These are phyloP conservation scores for Trichaptum fuscoviolaceum DNA, from an alignment of 768 basidiomycete species.

Conservation along the genomic window DNA sequence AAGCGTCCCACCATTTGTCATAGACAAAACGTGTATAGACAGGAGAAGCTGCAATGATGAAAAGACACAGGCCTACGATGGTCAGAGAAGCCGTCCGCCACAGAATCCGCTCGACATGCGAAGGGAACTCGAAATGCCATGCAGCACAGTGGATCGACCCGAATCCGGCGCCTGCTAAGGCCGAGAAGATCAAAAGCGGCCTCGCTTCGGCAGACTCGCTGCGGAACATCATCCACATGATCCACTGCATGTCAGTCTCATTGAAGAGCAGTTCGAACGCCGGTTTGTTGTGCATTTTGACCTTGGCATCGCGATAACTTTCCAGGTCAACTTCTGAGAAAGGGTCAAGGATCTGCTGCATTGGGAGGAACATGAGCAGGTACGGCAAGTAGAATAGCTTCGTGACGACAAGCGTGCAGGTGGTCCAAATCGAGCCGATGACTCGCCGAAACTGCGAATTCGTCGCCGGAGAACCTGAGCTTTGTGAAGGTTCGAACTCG, in stretches of 20 bases:
- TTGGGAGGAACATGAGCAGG: not conserved
- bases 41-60: not conserved
- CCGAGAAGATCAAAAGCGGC: not conserved
- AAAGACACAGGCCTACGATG: not conserved
- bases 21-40: too few species aligned
- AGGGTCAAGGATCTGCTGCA: not conserved
- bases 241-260: not conserved
- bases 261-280: not conserved
- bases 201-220: not conserved
- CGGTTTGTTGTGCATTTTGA: not conserved
- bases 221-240: not conserved
- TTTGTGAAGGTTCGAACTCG: not conserved
- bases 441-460: not conserved
- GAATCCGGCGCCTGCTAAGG: not conserved
- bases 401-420: not conserved
- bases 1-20: too few species aligned
- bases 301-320: not conserved
- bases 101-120: slow-evolving; percentile 2
- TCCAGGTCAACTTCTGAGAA: not conserved
- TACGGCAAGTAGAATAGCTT: not conserved
- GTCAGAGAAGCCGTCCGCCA: slow-evolving; percentile 7
- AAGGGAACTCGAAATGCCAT: slow-evolving; percentile 6
- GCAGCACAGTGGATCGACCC: slow-evolving; percentile 8
- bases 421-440: not conserved
- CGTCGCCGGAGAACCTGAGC: not conserved